Evolutionary conservation across 805 yeast genomes (phyloP).

Genomic region (Candida morakotiae): DNA sequence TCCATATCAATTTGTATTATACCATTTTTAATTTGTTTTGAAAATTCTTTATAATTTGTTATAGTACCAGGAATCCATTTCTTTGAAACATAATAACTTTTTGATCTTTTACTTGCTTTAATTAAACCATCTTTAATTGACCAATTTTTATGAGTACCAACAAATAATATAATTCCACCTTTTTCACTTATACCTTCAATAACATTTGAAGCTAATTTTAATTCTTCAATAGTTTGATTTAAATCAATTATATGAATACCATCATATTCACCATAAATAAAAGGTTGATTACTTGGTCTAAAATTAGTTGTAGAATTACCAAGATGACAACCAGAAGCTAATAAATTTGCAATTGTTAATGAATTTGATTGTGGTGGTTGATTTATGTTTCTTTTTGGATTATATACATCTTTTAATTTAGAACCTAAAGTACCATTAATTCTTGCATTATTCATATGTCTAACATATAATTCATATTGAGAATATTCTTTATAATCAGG

Average conservation of each 20-base stretch:
- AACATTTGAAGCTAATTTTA: constrained; percentile 83
- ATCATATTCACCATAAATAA: constrained; percentile 79
- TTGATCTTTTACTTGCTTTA: constrained; percentile 71
- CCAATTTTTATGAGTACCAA: constrained; percentile 75
- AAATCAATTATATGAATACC: constrained; percentile 91
- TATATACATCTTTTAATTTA: constrained; percentile 54
- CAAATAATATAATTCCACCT: constrained; percentile 81
- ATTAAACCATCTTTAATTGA: constrained; percentile 62
- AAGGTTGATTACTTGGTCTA: constrained; percentile 83
- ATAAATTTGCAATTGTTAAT: constrained; percentile 61
- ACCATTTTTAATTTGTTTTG: constrained; percentile 44
- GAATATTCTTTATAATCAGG: constrained; percentile 65
- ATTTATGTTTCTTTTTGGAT: constrained; percentile 62
- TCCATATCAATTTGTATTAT: constrained; percentile 65
- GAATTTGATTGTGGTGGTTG: constrained; percentile 56
- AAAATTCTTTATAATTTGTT: constrained; percentile 75
- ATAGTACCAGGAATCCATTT: constrained; percentile 96
- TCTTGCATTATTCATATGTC: constrained; percentile 62
- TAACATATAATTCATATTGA: constrained; percentile 68
- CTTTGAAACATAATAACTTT: constrained; percentile 76
- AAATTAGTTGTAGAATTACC: constrained; percentile 84
- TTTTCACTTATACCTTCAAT: constrained; percentile 74
- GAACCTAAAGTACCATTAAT: constrained; percentile 63
- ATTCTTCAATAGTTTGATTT: constrained; percentile 70
- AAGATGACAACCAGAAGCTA: constrained; percentile 92